Evolutionary conservation across 2,329 filamentous ascomycete species (phyloP), one percentile per base, ranked within the genome.

Genomic region (Xylaria sp.): DNA sequence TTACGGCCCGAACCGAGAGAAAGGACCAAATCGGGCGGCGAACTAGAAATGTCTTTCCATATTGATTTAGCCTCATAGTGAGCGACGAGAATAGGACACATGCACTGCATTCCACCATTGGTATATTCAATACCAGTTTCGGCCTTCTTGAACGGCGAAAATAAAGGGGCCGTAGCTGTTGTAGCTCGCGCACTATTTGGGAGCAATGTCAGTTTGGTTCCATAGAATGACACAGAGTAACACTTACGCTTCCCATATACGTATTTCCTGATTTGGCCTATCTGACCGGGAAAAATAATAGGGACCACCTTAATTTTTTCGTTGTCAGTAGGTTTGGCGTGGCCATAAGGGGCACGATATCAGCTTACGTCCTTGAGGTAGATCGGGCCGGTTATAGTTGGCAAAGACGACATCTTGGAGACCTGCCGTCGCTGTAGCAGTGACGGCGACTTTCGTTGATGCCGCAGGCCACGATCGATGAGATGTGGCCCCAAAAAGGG

Each of bases 171-270:
- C 0, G 76, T 77, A 0, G 78, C 76, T 1, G 76, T 73, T n/a
- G 78, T 78, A 23, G 76, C 76, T 51, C 77, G 75, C 23, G 78
- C 76, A 28, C 77, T 78, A 2, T 58, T 46, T 5, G 44, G 9
- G 32, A 5, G 15, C 63, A 32, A 20, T 23, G n/a, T 56, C 65
- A 46, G 54, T 63, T 37, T 57, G 32, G 28, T 5, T 57, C 56
- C 23, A 23, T 46, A 18, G 37, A 10, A 10, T 18, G 20, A 25
- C 4, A n/a, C 4, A 44, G 25, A 8, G n/a, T 12, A n/a, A 34
- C 5, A 73, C 76, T 77, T 51, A 79, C 77, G 75, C 78, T 75
- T 79, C 78, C 76, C 78, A 79, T 10, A 73, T 75, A 9, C 72
- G 70, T 54, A 78, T 76, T 55, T 79, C 78, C 48, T 74, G 76